Evolutionary conservation across 1,284 basidiomycete genomes (phyloP).

Genomic region (Flammula alnicola): DNA sequence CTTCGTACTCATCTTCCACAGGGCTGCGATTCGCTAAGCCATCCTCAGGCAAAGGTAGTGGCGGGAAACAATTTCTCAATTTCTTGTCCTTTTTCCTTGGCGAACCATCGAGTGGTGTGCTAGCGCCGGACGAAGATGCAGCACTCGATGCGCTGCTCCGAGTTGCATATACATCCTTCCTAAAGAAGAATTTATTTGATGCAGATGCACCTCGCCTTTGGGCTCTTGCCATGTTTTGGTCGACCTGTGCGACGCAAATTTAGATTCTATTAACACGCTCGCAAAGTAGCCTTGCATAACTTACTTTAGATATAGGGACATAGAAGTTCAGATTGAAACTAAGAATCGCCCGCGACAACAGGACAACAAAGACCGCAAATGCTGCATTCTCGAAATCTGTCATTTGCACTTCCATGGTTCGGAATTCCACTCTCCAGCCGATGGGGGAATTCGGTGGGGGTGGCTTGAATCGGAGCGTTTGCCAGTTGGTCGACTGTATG

Average conservation of each 20-base stretch:
- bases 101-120: constrained; percentile 50
- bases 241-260: constrained; percentile 72
- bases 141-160: constrained; percentile 47
- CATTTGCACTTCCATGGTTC: constrained; percentile 98
- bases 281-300: constrained; percentile 17
- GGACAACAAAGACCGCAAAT: constrained; percentile 92
- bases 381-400: constrained; percentile 99
- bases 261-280: background rate
- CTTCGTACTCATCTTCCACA: constrained; percentile 86
- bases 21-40: constrained; percentile 55
- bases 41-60: constrained; percentile 54
- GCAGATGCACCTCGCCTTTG: constrained; percentile 84
- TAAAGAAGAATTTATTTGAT: constrained; percentile 86
- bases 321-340: constrained; percentile 94
- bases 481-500: constrained; percentile 99
- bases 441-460: constrained; percentile 91
- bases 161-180: constrained; percentile 82
- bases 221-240: constrained; percentile 94
- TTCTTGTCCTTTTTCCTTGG: constrained; percentile 60
- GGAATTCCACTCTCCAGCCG: constrained; percentile 98
- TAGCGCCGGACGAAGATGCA: constrained; percentile 56
- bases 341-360: constrained; percentile 93
- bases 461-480: constrained; percentile 98
- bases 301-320: constrained; percentile 93
- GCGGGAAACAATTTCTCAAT: constrained; percentile 73